Evolutionary conservation across 148 eudicot genomes (phyloP), one percentile per base, ranked within the genome.

Genomic region (Camellia granthamiana): DNA sequence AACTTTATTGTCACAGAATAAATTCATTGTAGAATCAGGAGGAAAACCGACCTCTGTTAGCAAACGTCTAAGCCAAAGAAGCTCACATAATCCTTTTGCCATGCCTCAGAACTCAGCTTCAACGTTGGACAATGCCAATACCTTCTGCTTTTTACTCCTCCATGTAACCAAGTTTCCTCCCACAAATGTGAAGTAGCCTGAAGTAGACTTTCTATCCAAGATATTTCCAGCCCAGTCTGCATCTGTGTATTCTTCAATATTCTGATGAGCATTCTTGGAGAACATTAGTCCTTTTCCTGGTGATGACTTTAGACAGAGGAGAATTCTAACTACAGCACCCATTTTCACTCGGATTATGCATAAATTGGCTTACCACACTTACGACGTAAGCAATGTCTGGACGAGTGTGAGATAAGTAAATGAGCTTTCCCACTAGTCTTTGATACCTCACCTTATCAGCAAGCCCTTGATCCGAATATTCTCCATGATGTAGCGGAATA

Each of bases 251-350:
- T 52, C 73, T 3, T 69, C 73, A 69, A 69, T 11, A 1, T 11
- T 69, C 4, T 43, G 73, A 69, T 69, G 72, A 30, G 38, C 38
- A 2, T 15, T 30, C 47, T 68, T 68, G 13, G 46, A 44, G 30
- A 71, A 18, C 75, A 71, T 71, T 8, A 71, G 75, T 9, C 75
- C 75, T 38, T 61, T 76, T 38, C 69, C 42, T 2, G 78, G 56
- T 55, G 69, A 42, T 1, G 52, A 62, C 38, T 76, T 76, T 11
- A 76, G 46, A 51, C 56, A 75, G 1, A 1, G 65, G 13, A 75
- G 43, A 12, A 75, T 75, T 5, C 65, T 19, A 4, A 18, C 15
- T 21, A 76, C 41, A 1, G 19, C 76, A 51, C 19, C 43, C 60
- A 52, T 49, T 41, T 2, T 19, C 76, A 72, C 76, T 52, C 15